A percentile compares a stretch with the other conserved stretches of the same genome.
Conservation (phyloP, 495 filamentous ascomycete genomes). For the Trichoderma virens region DNA sequence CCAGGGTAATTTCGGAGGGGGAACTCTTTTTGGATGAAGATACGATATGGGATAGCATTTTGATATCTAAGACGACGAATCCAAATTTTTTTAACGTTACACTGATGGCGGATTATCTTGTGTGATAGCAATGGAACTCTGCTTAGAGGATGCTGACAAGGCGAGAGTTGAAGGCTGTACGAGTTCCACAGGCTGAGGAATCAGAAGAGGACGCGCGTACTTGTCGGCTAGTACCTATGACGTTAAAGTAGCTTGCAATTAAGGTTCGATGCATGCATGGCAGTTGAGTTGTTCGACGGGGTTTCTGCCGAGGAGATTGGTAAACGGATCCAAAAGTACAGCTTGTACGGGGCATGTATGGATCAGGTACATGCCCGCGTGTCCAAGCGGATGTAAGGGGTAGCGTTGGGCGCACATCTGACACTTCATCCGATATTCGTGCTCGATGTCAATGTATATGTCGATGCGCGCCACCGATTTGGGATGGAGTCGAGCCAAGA, state of each 20-base stretch:
- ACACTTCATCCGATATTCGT: too few relatives aligned
- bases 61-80: conserved; percentile 1
- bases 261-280: background rate
- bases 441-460: too few relatives aligned
- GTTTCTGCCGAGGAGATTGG: too few relatives aligned
- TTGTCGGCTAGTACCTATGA: background rate
- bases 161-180: background rate
- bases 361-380: too few relatives aligned
- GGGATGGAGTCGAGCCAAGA: conserved; percentile 5
- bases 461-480: too few relatives aligned
- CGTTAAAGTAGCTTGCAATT: background rate
- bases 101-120: background rate
- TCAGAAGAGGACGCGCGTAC: background rate
- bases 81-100: background rate
- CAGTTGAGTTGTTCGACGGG: background rate
- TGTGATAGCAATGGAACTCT: background rate
- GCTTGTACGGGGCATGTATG: too few relatives aligned
- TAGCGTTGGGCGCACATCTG: too few relatives aligned
- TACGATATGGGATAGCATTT: background rate
- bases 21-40: background rate
- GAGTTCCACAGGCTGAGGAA: background rate
- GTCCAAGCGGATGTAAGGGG: too few relatives aligned
- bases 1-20: background rate
- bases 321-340: too few relatives aligned
- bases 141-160: background rate